These are phyloP conservation scores for Phaeosphaeria sp. DNA, from an alignment of 2,329 filamentous ascomycete genomes.

Conservation along the genomic window DNA sequence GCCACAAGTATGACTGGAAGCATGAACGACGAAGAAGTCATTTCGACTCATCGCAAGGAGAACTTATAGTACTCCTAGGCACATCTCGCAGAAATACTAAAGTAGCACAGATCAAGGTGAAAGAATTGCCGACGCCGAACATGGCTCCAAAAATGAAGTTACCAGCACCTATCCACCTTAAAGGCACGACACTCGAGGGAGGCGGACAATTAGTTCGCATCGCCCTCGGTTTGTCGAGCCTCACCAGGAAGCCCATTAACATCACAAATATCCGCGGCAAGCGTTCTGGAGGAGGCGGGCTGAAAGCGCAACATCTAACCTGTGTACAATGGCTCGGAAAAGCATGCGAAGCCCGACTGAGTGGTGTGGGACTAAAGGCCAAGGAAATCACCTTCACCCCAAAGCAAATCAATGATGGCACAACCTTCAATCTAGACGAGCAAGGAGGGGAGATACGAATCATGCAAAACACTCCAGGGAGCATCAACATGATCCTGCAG, in stretches of 20 bases:
- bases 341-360: slow-evolving; percentile 54
- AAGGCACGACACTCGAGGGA: slow-evolving; percentile 66
- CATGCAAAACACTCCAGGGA: slow-evolving; percentile 54
- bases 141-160: slow-evolving; percentile 12
- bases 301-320: slow-evolving; percentile 65
- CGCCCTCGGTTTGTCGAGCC: slow-evolving; percentile 61
- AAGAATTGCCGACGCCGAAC: neutral
- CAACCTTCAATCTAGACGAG: neutral
- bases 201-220: slow-evolving; percentile 67
- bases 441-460: slow-evolving; percentile 41
- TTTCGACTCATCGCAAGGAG: slow-evolving; percentile 24
- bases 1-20: slow-evolving; percentile 21
- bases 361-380: slow-evolving; percentile 52
- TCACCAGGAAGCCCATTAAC: slow-evolving; percentile 58
- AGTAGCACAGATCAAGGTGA: neutral
- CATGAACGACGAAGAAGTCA: slow-evolving; percentile 4
- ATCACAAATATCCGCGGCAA: slow-evolving; percentile 63
- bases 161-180: slow-evolving; percentile 43
- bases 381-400: slow-evolving; percentile 49
- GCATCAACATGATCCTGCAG: slow-evolving; percentile 63
- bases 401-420: neutral
- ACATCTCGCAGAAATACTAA: neutral
- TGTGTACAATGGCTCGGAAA: slow-evolving; percentile 60
- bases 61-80: neutral
- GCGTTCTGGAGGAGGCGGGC: slow-evolving; percentile 57